Percentiles rank a stretch among this genome's conserved stretches.
Conservation (phyloP, 345 rosid genomes). For the Brassica juncea region DNA sequence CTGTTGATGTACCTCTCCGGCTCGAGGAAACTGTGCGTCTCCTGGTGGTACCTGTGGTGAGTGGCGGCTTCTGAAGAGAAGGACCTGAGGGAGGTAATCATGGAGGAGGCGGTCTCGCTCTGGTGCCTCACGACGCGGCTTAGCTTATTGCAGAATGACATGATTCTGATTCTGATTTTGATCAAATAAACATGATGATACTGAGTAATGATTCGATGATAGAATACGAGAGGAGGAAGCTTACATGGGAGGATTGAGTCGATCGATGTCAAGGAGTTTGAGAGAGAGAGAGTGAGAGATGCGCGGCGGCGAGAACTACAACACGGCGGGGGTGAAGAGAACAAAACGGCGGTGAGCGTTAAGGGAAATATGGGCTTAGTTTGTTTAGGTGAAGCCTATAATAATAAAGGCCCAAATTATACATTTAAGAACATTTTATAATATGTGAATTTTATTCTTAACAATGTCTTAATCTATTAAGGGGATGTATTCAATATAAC, state of each 20-base stretch:
- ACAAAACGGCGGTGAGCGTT: not conserved
- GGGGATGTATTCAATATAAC: too few relatives aligned
- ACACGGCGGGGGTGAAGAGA: not conserved
- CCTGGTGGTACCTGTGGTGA: slow-evolving; percentile 49
- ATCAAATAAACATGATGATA: not conserved
- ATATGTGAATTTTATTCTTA: too few relatives aligned
- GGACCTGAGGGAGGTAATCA: not conserved
- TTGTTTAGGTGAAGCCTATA: not conserved
- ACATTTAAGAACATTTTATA: too few relatives aligned
- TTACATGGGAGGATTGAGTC: not conserved
- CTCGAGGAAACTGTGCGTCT: slow-evolving; percentile 58
- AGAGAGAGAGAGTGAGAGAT: not conserved
- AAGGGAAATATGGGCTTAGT: not conserved
- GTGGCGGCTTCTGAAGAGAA: slow-evolving; percentile 33
- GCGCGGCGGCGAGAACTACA: not conserved
- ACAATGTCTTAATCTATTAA: too few relatives aligned
- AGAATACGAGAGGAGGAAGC: not conserved
- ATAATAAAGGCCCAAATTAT: too few relatives aligned
- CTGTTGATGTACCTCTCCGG: slow-evolving; percentile 61
- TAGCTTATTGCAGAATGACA: slow-evolving; percentile 38
- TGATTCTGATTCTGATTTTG: slow-evolving; percentile 24
- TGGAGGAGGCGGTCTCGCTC: slow-evolving; percentile 11
- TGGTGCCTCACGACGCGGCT: slow-evolving; percentile 28
- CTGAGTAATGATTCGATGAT: not conserved
- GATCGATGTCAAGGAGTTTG: not conserved